Base-by-base conservation (phyloP, 176 grass and related monocot species). In the Triticum monococcum region DNA sequence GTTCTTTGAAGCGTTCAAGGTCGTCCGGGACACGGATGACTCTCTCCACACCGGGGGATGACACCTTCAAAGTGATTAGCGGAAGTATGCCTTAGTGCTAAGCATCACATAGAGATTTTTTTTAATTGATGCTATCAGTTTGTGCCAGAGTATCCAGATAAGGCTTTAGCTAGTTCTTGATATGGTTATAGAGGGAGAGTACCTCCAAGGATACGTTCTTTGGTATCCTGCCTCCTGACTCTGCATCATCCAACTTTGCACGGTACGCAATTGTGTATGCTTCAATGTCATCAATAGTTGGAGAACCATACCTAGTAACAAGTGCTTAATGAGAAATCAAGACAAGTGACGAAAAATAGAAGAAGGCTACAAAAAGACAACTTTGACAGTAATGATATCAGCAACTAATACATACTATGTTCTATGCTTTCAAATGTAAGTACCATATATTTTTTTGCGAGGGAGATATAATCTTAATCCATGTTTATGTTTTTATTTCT, bases 1-100 rank as follows among this genome's bases (percentile, higher is more conserved):
- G 79, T 69, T 99, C 97, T 88, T 94, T 96, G 86, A 99, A 99
- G n/a, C 92, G 94, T 52, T 96, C 94, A 24, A 99, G 87, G 63
- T 99, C 94, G 35, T 93, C 92, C 12, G 97, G 97, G 65, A 96
- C n/a, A 16, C 84, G 81, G 43, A 99, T 25, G 43, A 93, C 87
- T 83, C 97, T 92, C 75, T 99, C 94, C 52, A 92, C 86, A 2
- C 97, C 97, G 48, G 94, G 97, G 61, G 97, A 99, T 82, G 97
- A 96, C 26, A 99, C 90, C 97, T 96, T 86, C 66, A 92, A 52
- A 86, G 68, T 70, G 13, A 83, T 68, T 30, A 28, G 72, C 22
- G 33, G 38, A 70, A 63, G 48, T 37, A n/a, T 80, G 23, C 20
- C 14, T 83, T 77, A 76, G 65, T 48, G 22, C 32, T 43, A 86